Base-by-base conservation (phyloP, 768 basidiomycete genomes). In the Suillus subalutaceus region DNA sequence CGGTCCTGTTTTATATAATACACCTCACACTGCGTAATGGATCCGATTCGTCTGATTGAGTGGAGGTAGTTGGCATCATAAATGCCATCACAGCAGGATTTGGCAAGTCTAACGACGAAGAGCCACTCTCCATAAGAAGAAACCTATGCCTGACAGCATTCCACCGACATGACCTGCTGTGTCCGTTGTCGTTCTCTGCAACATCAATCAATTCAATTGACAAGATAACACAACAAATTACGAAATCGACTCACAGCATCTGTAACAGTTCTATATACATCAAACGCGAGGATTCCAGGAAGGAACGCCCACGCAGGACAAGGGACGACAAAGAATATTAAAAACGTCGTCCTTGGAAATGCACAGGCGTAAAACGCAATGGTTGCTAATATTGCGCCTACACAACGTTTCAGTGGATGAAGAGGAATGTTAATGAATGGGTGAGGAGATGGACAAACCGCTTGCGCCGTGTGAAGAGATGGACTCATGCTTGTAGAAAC, bases 281-380 rank as follows among this genome's bases (percentile, higher is more conserved):
- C 78, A 61, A 74, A 77, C n/a, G 77, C 62, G 3, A 77, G 77
- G 55, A 94, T 75, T 6, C 90, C 92, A 0, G 85, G 77, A 0
- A 93, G 89, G 58, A 85, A 85, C 3, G 84, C 81, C 91, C 91
- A 95, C 0, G 92, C 92, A 0, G 93, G 92, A 65, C 91, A 80
- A 32, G 93, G 93, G 32, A 94, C 78, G 70, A 94, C 85, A 41
- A 87, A 90, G 75, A 92, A 95, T 52, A 95, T 75, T 9, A 84
- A 78, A 74, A 95, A 91, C 1, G 80, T 88, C 70, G 86, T 80
- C 18, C 70, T 85, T 6, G 94, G 93, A 16, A 86, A 87, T 1
- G 85, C 77, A 74, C 88, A 91, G 6, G 92, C 91, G 60, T 92
- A 87, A 74, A 90, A 85, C 5, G 91, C 85, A n/a, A 91, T 77